Conservation (phyloP, 352 stramenopile genomes). For the Globisporangium paddicum region DNA sequence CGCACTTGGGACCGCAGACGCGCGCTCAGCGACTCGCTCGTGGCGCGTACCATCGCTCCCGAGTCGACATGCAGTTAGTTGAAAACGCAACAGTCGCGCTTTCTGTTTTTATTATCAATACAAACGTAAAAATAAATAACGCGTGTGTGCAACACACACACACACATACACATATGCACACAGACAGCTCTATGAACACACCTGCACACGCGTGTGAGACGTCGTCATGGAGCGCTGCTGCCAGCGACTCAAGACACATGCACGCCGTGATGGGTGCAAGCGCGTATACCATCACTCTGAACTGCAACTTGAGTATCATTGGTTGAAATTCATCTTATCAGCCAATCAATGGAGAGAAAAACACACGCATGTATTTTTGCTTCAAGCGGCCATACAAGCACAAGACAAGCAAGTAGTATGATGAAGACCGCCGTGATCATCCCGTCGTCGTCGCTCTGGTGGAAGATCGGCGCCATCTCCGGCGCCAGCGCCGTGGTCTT, state of each 20-base stretch:
- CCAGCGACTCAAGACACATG: neutral
- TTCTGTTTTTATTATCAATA: neutral
- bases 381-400: neutral
- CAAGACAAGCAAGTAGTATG: neutral
- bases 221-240: neutral
- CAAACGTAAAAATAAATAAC: constrained; percentile 1
- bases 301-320: neutral
- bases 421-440: constrained; percentile 62
- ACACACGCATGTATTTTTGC: neutral
- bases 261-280: neutral
- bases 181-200: neutral
- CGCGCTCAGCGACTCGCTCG: constrained; percentile 39
- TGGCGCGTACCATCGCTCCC: constrained; percentile 7
- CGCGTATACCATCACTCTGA: neutral
- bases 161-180: neutral
- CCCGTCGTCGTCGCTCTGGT: constrained; percentile 67
- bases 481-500: constrained; percentile 59
- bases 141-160: neutral
- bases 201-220: neutral
- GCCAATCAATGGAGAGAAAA: neutral
- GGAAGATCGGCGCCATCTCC: constrained; percentile 68
- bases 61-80: no score
- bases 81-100: neutral
- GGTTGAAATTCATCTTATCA: neutral
- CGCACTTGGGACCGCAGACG: constrained; percentile 43